Evolutionary conservation across 345 rosid genomes (phyloP), one percentile per base, ranked within the genome.

Genomic region (Carallia pectinifolia): DNA sequence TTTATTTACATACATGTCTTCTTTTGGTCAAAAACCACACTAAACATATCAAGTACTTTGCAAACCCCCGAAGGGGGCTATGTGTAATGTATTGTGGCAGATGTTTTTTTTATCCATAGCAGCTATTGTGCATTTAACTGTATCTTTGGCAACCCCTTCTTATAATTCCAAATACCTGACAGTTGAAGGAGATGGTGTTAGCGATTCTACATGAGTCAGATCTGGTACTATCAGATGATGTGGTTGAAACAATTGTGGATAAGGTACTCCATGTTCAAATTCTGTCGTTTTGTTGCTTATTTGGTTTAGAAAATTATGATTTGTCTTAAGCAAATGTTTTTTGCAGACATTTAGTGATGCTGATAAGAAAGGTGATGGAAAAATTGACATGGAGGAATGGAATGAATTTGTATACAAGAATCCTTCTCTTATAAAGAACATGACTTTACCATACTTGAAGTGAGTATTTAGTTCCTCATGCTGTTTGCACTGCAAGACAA

Each of bases 391-490:
- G 38, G 96, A 88, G 73, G 99, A 95, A 73, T 95, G 99, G 99
- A 86, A 85, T 70, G 90, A 86, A 36, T 90, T 88, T 36, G 97
- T 89, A 60, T 80, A 76, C 9, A 86, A 76, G 80, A 68, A 90
- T 68, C 99, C 99, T 0, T 88, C 97, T 60, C 86, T 95, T 50
- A 79, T 91, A 72, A 95, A 85, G 88, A 95, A 90, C 86, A 95
- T 92, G 97, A 91, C 97, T 33, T 84, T 95, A 33, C 97, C 99
- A 0, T 89, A 90, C 78, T 77, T 95, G n/a, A 89, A 84, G 99
- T 95, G 63, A 87, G 87, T 80, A 40, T 19, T 58, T 6, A 39
- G 60, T 61, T 31, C 36, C 54, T 15, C 29, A 8, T 12, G 50
- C 50, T 10, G 16, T 44, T 44, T 44, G 17, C 4, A 33, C 50